Percentiles rank a stretch among this genome's conserved stretches.
Evolutionary conservation across 2,329 filamentous ascomycete genomes (phyloP).

Genomic region (Emericellopsis cladophorae): DNA sequence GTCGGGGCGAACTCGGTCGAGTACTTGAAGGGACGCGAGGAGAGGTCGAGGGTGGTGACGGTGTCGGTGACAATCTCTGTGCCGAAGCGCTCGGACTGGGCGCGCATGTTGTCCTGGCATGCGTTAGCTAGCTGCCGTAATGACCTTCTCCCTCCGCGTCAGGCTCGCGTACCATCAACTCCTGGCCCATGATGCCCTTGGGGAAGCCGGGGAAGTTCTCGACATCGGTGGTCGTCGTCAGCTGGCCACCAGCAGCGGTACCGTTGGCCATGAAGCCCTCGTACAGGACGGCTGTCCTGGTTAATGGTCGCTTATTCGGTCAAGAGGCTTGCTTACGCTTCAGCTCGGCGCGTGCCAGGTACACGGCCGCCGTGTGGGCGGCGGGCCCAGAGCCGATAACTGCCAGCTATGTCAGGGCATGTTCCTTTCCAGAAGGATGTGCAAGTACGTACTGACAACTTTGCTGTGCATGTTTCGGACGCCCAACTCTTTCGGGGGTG

Average conservation of each 20-base stretch:
- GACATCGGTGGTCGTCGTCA: constrained; percentile 95
- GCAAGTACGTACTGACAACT: constrained; percentile 61
- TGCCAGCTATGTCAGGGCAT: constrained; percentile 11
- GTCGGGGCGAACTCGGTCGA: constrained; percentile 82
- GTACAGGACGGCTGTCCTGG: constrained; percentile 62
- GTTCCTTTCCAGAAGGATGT: constrained; percentile 3
- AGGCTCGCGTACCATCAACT: constrained; percentile 57
- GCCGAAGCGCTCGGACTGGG: constrained; percentile 82
- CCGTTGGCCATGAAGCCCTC: constrained; percentile 97
- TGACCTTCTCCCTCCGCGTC: not conserved
- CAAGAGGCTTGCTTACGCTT: constrained; percentile 44
- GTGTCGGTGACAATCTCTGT: constrained; percentile 91
- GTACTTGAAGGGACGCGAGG: constrained; percentile 77
- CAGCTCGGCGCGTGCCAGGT: constrained; percentile 86
- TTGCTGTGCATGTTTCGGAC: constrained; percentile 75
- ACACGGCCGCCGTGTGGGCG: constrained; percentile 94
- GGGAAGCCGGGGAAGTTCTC: constrained; percentile 98
- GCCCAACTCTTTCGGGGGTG: constrained; percentile 21
- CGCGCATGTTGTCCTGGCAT: constrained; percentile 69
- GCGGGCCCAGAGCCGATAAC: constrained; percentile 91
- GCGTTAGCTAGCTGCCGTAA: constrained; percentile 3
- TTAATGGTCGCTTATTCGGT: constrained; percentile 5
- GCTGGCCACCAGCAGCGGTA: constrained; percentile 88
- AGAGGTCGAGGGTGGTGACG: constrained; percentile 77
- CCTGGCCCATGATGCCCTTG: constrained; percentile 71